These are phyloP conservation scores for Fusarium algeriense DNA, from an alignment of 2,329 filamentous ascomycete genomes.

Conservation along the genomic window DNA sequence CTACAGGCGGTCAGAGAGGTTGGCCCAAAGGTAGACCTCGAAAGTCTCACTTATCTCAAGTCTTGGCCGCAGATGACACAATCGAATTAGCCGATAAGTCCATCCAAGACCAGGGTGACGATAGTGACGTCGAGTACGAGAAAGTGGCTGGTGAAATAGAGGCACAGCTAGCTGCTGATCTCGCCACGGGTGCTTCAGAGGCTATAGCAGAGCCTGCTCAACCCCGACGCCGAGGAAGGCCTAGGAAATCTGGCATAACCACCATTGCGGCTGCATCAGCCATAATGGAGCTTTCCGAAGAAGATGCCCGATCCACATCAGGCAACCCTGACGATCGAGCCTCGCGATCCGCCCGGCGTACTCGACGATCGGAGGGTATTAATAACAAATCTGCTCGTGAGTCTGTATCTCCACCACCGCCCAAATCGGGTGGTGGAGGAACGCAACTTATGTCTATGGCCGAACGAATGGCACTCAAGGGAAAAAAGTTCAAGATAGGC, in stretches of 20 bases:
- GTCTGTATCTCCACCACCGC: slow-evolving; percentile 5
- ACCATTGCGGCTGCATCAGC: slow-evolving; percentile 40
- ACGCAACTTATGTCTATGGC: slow-evolving; percentile 65
- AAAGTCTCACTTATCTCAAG: slow-evolving; percentile 40
- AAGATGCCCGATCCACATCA: not conserved
- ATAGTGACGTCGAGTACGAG: slow-evolving; percentile 34
- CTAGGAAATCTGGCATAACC: slow-evolving; percentile 46
- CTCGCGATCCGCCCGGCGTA: slow-evolving; percentile 42
- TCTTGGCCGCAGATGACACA: slow-evolving; percentile 10
- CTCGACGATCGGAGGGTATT: slow-evolving; percentile 38
- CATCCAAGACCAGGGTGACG: not conserved
- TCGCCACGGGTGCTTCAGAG: slow-evolving; percentile 12
- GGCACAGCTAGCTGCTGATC: slow-evolving; percentile 33
- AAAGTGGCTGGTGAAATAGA: slow-evolving; percentile 35
- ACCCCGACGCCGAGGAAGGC: slow-evolving; percentile 44
- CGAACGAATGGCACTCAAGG: slow-evolving; percentile 67
- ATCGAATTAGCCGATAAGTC: not conserved
- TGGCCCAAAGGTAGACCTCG: slow-evolving; percentile 48
- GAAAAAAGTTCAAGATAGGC: slow-evolving; percentile 66
- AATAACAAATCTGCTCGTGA: slow-evolving; percentile 5
- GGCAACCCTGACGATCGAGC: slow-evolving; percentile 6
- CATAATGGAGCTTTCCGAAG: slow-evolving; percentile 1
- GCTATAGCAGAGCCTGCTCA: not conserved
- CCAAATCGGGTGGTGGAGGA: slow-evolving; percentile 21
- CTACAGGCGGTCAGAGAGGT: slow-evolving; percentile 43